Evolutionary conservation across 441 rosid genomes (phyloP), one percentile per base, ranked within the genome.

Genomic region (Syzygium syzygioides): DNA sequence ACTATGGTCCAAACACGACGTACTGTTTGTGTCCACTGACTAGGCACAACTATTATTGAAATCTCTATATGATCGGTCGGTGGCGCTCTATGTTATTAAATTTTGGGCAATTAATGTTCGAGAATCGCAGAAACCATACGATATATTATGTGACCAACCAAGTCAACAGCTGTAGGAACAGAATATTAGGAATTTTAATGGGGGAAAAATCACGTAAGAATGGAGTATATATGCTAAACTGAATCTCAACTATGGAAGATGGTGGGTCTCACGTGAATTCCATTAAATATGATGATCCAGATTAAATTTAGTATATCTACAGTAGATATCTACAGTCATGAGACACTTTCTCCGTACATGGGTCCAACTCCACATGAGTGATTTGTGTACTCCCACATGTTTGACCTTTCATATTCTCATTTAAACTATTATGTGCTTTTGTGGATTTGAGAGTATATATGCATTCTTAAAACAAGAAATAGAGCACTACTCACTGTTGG

Each of bases 181-280:
- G 50, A 71, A 37, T 41, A 20, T 25, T 71, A 41, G n/a, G 9
- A 37, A 37, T 23, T 71, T 71, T 71, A 20, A 28, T 12, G 23
- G 52, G 50, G 15, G 4, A 37, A 71, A 71, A 37, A 37, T 71
- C 83, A 71, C 48, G 9, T 71, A 71, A 37, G 28, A 71, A 37
- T 37, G 45, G 12, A 37, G 9, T 20, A 37, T 1, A 23, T 20
- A 37, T 71, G 14, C 50, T 37, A 37, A 71, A 37, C 1, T 6
- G 14, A 34, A 37, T 20, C 7, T 71, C 7, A 5, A 71, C 4
- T 2, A 19, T 71, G 10, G 14, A 71, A 71, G 11, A 19, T 71
- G 15, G 9, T 11, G 2, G n/a, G 9, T 37, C 15, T 37, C n/a
- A 12, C 7, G n/a, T 23, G n/a, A 37, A 1, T 20, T 9, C 1